These are phyloP conservation scores for Coprinellus micaceus DNA, from an alignment of 768 basidiomycete species.

Conservation along the genomic window DNA sequence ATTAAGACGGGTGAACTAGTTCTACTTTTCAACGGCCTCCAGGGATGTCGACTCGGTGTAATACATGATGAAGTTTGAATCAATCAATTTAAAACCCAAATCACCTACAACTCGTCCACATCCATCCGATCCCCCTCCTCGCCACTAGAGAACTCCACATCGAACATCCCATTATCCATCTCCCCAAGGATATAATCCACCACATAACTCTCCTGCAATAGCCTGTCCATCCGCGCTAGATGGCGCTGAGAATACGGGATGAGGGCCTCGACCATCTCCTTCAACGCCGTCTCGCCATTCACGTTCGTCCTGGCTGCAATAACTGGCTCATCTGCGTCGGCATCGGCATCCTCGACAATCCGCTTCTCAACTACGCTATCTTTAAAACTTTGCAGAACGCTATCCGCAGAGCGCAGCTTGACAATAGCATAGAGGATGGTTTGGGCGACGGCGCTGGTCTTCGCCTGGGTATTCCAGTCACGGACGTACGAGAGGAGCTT, in stretches of 20 bases:
- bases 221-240: constrained; percentile 74
- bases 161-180: constrained; percentile 81
- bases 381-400: constrained; percentile 65
- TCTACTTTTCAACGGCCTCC: constrained; percentile 68
- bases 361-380: constrained; percentile 35
- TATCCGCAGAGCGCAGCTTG: constrained; percentile 70
- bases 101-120: constrained; percentile 23
- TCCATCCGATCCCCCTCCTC: constrained; percentile 36
- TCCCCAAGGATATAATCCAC: constrained; percentile 86
- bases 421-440: constrained; percentile 75
- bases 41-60: constrained; percentile 62
- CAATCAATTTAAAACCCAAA: background rate
- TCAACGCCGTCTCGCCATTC: constrained; percentile 39
- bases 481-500: constrained; percentile 78
- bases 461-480: constrained; percentile 95
- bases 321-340: constrained; percentile 8
- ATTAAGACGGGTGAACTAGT: constrained; percentile 58
- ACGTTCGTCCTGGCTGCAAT: constrained; percentile 1
- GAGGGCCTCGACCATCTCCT: constrained; percentile 79
- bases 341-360: constrained; percentile 18
- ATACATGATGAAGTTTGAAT: constrained; percentile 20
- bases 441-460: constrained; percentile 84
- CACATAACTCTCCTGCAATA: constrained; percentile 94
- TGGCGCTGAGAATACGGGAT: constrained; percentile 96
- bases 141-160: constrained; percentile 39